A percentile compares a stretch with the other conserved stretches of the same genome.
These are phyloP conservation scores for Kwoniella dendrophila DNA, from an alignment of 768 basidiomycete genomes.

Conservation along the genomic window DNA sequence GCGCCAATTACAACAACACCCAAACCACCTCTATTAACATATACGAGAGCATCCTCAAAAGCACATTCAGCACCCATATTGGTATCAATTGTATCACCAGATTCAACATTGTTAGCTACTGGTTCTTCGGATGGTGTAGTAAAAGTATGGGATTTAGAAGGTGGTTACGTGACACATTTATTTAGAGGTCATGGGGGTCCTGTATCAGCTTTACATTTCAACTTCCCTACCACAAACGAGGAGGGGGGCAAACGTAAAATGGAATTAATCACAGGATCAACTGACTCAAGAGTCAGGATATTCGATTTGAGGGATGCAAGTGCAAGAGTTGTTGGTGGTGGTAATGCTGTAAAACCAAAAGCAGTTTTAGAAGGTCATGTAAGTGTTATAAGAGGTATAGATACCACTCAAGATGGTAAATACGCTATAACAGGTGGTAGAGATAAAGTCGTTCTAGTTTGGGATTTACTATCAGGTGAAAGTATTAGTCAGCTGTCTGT, in stretches of 20 bases:
- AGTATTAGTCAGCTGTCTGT: slow-evolving; percentile 31
- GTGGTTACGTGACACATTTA: slow-evolving; percentile 87
- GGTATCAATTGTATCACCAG: slow-evolving; percentile 71
- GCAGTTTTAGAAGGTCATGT: slow-evolving; percentile 92
- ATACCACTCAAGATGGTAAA: slow-evolving; percentile 78
- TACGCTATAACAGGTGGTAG: slow-evolving; percentile 90
- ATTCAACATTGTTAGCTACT: slow-evolving; percentile 86
- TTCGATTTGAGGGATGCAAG: slow-evolving; percentile 78
- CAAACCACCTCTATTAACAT: slow-evolving; percentile 61
- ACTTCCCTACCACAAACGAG: slow-evolving; percentile 62
- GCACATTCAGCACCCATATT: slow-evolving; percentile 95
- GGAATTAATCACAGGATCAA: slow-evolving; percentile 85
- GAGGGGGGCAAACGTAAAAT: slow-evolving; percentile 60
- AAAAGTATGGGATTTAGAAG: slow-evolving; percentile 90
- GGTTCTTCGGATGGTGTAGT: slow-evolving; percentile 95
- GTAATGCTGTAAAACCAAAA: slow-evolving; percentile 64
- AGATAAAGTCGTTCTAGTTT: slow-evolving; percentile 88
- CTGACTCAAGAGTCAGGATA: slow-evolving; percentile 87
- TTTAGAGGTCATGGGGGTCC: slow-evolving; percentile 98
- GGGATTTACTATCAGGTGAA: slow-evolving; percentile 67
- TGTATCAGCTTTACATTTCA: slow-evolving; percentile 85
- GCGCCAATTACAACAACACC: slow-evolving; percentile 43
- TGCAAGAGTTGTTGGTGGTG: slow-evolving; percentile 59
- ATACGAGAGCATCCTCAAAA: slow-evolving; percentile 73
- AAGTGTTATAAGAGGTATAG: slow-evolving; percentile 88